Base-by-base conservation (phyloP, 2,329 filamentous ascomycete genomes). In the Cladosporium sp. region DNA sequence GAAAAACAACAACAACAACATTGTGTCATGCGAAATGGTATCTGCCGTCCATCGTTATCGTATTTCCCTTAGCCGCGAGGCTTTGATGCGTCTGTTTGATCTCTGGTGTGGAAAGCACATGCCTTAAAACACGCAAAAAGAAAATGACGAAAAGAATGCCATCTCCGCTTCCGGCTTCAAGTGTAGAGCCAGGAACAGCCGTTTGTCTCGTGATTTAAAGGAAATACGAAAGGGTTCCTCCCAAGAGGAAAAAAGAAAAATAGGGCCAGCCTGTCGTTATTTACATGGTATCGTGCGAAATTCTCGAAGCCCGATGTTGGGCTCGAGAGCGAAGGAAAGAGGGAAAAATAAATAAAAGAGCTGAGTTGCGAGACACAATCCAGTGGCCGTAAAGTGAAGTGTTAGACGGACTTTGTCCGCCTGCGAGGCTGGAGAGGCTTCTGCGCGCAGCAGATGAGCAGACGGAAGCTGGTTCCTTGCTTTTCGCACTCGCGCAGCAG, bases 361-460 rank as follows among this genome's bases (percentile, higher is more conserved):
- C n/a, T 46, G 40, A 21, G 40, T 46, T 21, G 40, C 40, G 40
- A 46, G 18, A 11, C 10, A 46, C 18, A 21, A 46, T 46, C n/a
- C n/a, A 21, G 40, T 21, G n/a, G 40, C 40, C 40, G n/a, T 46
- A 8, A 23, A 46, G 40, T 21, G 21, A 46, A 46, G 18, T 6
- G 21, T 31, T 14, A 55, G 28, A 84, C 80, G 69, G 81, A 83
- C 62, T 83, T 81, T 4, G 83, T 84, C 44, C 82, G 75, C 67
- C 82, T 72, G 21, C 79, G 76, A 14, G 78, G 76, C 63, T 81
- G 78, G 21, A 77, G 74, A 5, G 93, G 93, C 67, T 94, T 92
- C 73, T 94, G 90, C 18, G 93, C 93, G 76, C 96, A 92, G 71
- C 93, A 96, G 66, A 98, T 93, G 77, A 96, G 88, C 72, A 98